Conservation (phyloP, 2,329 filamentous ascomycete genomes). For the Penicillium sp. region DNA sequence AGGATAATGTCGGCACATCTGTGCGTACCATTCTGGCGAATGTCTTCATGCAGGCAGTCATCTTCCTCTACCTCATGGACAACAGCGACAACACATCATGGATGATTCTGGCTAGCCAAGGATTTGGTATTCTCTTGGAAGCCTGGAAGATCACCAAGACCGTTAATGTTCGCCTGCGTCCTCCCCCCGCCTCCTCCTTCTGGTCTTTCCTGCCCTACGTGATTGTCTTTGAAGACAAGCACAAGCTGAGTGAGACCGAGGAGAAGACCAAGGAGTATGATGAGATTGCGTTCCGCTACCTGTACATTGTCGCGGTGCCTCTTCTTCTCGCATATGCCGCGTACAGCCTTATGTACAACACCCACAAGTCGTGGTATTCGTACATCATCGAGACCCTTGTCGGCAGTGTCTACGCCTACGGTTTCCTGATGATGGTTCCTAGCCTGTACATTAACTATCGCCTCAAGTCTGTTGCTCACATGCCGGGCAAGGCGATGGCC, state of each 20-base stretch:
- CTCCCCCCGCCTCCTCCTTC: conserved; percentile 67
- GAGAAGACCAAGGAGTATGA: conserved; percentile 99
- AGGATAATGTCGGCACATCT: conserved; percentile 96
- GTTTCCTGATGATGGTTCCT: conserved; percentile 99
- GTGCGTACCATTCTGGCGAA: conserved; percentile 95
- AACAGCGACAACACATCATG: conserved; percentile 97
- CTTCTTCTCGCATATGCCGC: conserved; percentile 84
- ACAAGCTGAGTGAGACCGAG: conserved; percentile 91
- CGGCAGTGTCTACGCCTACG: conserved; percentile 94
- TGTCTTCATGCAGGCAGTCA: conserved; percentile 94
- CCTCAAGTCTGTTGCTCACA: conserved; percentile 88
- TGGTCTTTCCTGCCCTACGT: conserved; percentile 78
- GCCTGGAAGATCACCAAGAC: conserved; percentile 97
- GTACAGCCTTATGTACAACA: conserved; percentile 91
- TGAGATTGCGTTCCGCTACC: conserved; percentile 94
- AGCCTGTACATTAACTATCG: conserved; percentile 98
- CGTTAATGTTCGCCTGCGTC: conserved; percentile 81
- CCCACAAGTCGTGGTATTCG: conserved; percentile 97
- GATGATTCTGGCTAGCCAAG: conserved; percentile 97
- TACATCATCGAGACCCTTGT: conserved; percentile 95
- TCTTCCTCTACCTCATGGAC: conserved; percentile 95
- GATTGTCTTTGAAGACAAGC: conserved; percentile 91
- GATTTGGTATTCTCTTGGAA: conserved; percentile 76
- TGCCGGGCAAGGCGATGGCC: conserved; percentile 94
- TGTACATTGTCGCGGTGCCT: conserved; percentile 89